Evolutionary conservation across 1,284 basidiomycete species (phyloP), one percentile per base, ranked within the genome.

Genomic region (Ganoderma multipileum): DNA sequence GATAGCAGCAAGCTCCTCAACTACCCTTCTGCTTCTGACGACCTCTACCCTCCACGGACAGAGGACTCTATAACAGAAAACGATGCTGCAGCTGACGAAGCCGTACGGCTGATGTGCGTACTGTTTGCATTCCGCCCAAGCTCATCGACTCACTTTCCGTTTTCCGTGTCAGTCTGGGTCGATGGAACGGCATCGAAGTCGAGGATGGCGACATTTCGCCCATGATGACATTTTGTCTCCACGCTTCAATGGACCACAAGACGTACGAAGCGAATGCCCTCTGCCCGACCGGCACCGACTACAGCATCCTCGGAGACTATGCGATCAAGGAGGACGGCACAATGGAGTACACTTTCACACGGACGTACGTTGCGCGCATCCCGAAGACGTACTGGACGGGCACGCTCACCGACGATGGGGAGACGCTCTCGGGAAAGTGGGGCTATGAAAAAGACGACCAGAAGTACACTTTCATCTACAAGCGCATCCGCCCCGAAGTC

Each of bases 371-470:
- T 1, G 66, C 63, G 9, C 66, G 72, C 2, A 26, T 69, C n/a
- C 28, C 38, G 60, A 66, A 64, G 28, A 58, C 41, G 2, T 69
- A 60, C 59, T 71, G 63, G 55, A 52, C 26, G 2, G 71, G 67
- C 2, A 61, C 54, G 18, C 52, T 70, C 9, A n/a, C 4, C 61
- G 71, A 70, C n/a, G 63, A 73, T 39, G 70, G 68, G 11, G 63
- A 52, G 11, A 50, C 67, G 44, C 54, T 72, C 39, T 68, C 69
- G 11, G 71, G 71, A 5, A 61, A 20, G 52, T 72, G 71, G 71
- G 65, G 65, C 4, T 67, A 62, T 41, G 44, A 18, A 20, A 55
- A 47, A 8, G 41, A 61, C 61, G 66, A 67, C 38, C 62, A 65
- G 36, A 42, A 63, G 3, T 55, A 42, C 23, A 47, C 8, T 8